Conservation (phyloP, 306 rosid genomes). For the Acacia crassicarpa region DNA sequence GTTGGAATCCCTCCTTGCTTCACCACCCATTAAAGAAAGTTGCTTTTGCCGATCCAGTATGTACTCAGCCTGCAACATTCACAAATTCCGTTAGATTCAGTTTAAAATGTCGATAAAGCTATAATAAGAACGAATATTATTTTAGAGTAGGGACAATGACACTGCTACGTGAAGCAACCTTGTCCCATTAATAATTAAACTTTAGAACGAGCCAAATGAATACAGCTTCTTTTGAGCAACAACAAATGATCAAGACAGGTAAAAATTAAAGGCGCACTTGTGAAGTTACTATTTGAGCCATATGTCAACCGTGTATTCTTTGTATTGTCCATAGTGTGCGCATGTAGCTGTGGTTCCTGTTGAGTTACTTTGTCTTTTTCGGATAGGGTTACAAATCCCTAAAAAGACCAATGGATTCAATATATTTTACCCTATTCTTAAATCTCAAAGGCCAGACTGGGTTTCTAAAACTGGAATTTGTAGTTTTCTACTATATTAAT, state of each 20-base stretch:
- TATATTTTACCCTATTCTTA: neutral
- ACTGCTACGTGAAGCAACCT: slow-evolving; percentile 2
- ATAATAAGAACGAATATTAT: neutral
- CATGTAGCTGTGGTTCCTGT: neutral
- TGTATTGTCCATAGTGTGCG: neutral
- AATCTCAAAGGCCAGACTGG: neutral
- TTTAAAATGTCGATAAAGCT: slow-evolving; percentile 3
- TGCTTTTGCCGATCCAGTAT: slow-evolving; percentile 94
- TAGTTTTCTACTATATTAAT: neutral
- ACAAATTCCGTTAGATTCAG: slow-evolving; percentile 16
- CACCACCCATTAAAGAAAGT: slow-evolving; percentile 82
- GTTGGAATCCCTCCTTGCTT: slow-evolving; percentile 75
- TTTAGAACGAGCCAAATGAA: neutral
- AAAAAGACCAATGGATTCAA: neutral
- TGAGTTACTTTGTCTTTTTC: neutral
- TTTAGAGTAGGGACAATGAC: slow-evolving; percentile 10
- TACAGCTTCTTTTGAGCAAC: slow-evolving; percentile 4
- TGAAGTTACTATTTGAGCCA: neutral
- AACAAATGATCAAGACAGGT: neutral
- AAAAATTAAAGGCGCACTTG: neutral
- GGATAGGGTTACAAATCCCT: neutral
- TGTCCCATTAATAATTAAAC: neutral
- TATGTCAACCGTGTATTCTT: neutral
- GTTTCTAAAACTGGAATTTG: neutral
- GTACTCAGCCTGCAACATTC: slow-evolving; percentile 73